A percentile compares a stretch with the other conserved stretches of the same genome.
Evolutionary conservation across 202 grass and related monocot genomes (phyloP).

Genomic region (Thinopyrum obtusiflorum): DNA sequence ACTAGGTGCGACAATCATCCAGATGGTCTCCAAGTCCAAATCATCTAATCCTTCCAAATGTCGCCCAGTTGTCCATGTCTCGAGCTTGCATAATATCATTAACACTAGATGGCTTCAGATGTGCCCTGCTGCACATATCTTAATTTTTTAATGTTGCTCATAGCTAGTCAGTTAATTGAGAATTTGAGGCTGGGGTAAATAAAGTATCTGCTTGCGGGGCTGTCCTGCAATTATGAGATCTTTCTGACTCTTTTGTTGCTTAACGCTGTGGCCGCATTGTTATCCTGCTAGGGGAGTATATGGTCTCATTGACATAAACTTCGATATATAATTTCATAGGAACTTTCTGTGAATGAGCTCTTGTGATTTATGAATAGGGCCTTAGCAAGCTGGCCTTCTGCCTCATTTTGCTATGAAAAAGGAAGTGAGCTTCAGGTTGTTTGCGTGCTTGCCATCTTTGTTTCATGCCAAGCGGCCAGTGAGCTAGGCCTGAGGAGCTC

Average conservation of each 20-base stretch:
- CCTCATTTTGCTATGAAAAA: background rate
- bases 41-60: background rate
- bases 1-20: background rate
- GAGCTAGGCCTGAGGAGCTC: background rate
- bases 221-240: background rate
- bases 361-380: background rate
- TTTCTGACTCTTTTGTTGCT: background rate
- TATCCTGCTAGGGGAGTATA: background rate
- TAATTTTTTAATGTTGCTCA: background rate
- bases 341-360: background rate
- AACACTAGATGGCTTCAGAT: background rate
- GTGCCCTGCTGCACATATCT: background rate
- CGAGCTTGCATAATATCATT: background rate
- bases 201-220: background rate
- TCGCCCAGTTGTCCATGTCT: background rate
- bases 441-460: background rate
- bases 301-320: background rate
- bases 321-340: background rate
- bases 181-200: background rate
- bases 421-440: background rate
- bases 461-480: background rate
- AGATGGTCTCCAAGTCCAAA: background rate
- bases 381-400: background rate
- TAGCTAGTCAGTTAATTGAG: background rate
- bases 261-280: background rate